Evolutionary conservation across 1,284 basidiomycete genomes (phyloP).

Genomic region (Sanghuangporus sanghuang): DNA sequence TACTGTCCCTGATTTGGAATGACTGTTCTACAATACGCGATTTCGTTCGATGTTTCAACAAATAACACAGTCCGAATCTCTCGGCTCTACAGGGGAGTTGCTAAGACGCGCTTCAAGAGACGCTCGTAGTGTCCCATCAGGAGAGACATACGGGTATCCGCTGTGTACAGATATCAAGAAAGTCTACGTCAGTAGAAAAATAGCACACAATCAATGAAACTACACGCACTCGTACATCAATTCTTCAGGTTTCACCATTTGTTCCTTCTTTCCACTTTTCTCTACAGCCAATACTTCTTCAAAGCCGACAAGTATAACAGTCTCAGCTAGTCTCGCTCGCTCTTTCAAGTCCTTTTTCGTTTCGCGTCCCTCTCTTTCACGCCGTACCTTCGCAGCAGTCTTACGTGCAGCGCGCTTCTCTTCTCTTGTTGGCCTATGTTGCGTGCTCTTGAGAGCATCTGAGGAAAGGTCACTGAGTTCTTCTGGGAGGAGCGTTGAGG

Average conservation of each 20-base stretch:
- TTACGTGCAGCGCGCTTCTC: not conserved
- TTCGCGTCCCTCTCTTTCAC: not conserved
- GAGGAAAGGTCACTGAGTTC: not conserved
- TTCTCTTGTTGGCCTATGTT: not conserved
- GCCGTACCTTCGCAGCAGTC: not conserved
- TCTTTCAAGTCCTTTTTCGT: not conserved
- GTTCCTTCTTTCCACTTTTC: not conserved
- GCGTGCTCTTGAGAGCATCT: not conserved
- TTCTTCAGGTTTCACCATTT: constrained; percentile 31
- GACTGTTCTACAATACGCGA: not conserved
- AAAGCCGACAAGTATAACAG: not conserved
- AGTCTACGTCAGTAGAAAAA: not conserved
- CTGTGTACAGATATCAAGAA: constrained; percentile 27
- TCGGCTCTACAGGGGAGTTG: constrained; percentile 29
- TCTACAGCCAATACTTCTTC: not conserved
- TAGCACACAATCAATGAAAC: not conserved
- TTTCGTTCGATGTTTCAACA: constrained; percentile 33
- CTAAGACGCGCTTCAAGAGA: constrained; percentile 51
- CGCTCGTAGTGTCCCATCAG: constrained; percentile 47
- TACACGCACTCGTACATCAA: constrained; percentile 53
- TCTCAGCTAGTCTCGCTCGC: not conserved
- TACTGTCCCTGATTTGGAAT: too few relatives aligned
- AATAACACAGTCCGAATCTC: constrained; percentile 45
- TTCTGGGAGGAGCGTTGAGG: not conserved
- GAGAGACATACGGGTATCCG: constrained; percentile 48